Base-by-base conservation (phyloP, 2,329 filamentous ascomycete species). In the Erysiphe pulchra region DNA sequence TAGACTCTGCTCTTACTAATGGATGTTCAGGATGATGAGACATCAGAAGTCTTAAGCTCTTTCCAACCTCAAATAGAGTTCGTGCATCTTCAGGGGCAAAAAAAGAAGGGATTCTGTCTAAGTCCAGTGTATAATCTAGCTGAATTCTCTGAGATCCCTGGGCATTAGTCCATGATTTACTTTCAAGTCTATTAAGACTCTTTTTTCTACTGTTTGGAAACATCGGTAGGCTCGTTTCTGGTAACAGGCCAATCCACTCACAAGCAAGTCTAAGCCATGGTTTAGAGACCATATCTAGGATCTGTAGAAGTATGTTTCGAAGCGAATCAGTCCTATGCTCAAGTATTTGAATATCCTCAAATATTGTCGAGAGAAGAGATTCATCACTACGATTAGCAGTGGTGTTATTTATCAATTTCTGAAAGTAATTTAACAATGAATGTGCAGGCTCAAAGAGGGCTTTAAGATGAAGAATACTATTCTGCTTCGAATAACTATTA, bases 31-130 rank as follows among this genome's bases (percentile, higher is more conserved):
- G 70, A 56, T 90, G 80, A 52, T 79, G 74, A 18, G 65, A 63
- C 52, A 75, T 71, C 42, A 92, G 65, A 46, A 90, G 75, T 8
- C 80, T 72, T 42, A 92, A 61, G 56, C 80, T 87, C 53, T 71
- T 73, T 4, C 82, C 84, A 3, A 77, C 80, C 56, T 92, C 82
- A 51, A 87, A 86, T n/a, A 90, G 73, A 5, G 68, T 64, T 44
- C 71, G 68, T 2, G 74, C 76, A 51, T 86, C 70, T 47, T 90
- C 81, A 5, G 64, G 58, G 0, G 76, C 70, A 40, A 92, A 66
- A 52, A 90, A 90, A 1, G 67, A 64, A 0, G 82, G 82, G 61
- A 90, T 74, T 50, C 71, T 71, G 28, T 70, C 63, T 18, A 66
- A 64, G 48, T 79, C 73, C 31, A 86, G 67, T 6, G 72, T 61